Percentiles rank a stretch among this genome's conserved stretches.
Conservation (phyloP, 1,284 basidiomycete species). For the Volvariella volvacea region DNA sequence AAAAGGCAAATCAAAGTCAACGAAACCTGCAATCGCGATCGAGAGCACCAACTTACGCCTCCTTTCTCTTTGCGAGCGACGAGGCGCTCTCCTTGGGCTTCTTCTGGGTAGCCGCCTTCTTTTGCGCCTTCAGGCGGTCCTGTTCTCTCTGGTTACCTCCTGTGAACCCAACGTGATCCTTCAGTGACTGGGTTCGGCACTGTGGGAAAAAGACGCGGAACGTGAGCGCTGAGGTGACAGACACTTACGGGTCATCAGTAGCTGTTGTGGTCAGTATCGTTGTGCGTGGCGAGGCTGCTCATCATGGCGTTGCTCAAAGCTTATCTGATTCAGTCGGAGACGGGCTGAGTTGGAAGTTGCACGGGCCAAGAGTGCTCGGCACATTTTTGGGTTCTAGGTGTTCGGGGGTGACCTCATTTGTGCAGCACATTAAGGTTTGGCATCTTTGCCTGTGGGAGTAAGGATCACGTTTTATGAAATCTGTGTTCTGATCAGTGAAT, state of each 20-base stretch:
- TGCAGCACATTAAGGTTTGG: no score
- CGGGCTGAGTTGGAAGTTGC: conserved; percentile 9
- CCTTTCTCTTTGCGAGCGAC: conserved; percentile 60
- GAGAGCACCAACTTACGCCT: conserved; percentile 47
- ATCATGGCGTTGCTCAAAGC: conserved; percentile 1
- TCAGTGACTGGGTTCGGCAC: conserved; percentile 10
- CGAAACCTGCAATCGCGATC: conserved; percentile 15
- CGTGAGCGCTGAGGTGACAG: conserved; percentile 11
- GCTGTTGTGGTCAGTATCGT: conserved; percentile 10
- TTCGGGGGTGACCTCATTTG: no score
- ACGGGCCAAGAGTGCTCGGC: background rate
- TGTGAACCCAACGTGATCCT: conserved; percentile 21
- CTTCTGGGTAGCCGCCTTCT: conserved; percentile 51
- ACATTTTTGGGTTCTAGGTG: background rate
- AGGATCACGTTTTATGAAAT: no score
- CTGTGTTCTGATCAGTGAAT: no score
- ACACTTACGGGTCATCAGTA: conserved; percentile 44
- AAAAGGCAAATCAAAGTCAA: conserved; percentile 8
- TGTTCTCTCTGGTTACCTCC: conserved; percentile 77
- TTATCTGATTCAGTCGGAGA: conserved; percentile 10
- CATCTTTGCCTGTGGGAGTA: no score
- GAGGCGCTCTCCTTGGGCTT: conserved; percentile 65
- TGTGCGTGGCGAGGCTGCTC: conserved; percentile 8
- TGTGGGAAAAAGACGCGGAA: conserved; percentile 3
- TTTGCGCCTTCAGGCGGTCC: conserved; percentile 67